Conservation (phyloP, 2,329 filamentous ascomycete species). For the Aschersonia sp. region DNA sequence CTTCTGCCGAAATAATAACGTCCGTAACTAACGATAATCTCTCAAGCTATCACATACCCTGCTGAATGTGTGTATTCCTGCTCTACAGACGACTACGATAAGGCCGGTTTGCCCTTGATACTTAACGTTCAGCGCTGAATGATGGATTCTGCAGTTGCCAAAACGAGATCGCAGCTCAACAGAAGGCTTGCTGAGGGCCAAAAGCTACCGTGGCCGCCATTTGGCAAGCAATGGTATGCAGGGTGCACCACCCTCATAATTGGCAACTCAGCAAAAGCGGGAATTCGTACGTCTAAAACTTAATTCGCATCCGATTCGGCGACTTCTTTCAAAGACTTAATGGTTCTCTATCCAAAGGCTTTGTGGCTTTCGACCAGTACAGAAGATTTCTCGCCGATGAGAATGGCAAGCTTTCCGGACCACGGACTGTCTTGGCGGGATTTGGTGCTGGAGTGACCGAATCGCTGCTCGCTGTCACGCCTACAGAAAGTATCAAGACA, state of each 20-base stretch:
- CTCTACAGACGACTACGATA: background rate
- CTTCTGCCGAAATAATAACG: background rate
- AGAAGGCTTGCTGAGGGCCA: conserved; percentile 62
- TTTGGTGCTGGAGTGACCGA: conserved; percentile 94
- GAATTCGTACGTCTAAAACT: conserved; percentile 53
- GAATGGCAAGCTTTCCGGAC: conserved; percentile 78
- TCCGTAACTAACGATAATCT: background rate
- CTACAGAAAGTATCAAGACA: conserved; percentile 97
- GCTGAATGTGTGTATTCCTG: conserved; percentile 57
- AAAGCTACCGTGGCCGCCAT: conserved; percentile 90
- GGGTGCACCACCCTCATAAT: conserved; percentile 95
- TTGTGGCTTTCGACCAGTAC: conserved; percentile 93
- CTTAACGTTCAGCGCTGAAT: conserved; percentile 2
- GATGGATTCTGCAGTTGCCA: conserved; percentile 49
- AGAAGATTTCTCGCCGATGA: conserved; percentile 70
- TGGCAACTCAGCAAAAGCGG: conserved; percentile 91
- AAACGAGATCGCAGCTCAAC: conserved; percentile 90
- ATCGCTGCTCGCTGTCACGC: conserved; percentile 83
- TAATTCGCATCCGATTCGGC: background rate
- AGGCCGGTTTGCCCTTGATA: background rate
- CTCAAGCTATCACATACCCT: conserved; percentile 69
- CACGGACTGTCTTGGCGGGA: conserved; percentile 79
- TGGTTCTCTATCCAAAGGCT: conserved; percentile 23
- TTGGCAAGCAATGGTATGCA: conserved; percentile 91
- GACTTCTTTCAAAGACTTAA: background rate